phyloP scores from a whole-genome alignment of 495 filamentous ascomycete species.

The Terfezia claveryi region DNA sequence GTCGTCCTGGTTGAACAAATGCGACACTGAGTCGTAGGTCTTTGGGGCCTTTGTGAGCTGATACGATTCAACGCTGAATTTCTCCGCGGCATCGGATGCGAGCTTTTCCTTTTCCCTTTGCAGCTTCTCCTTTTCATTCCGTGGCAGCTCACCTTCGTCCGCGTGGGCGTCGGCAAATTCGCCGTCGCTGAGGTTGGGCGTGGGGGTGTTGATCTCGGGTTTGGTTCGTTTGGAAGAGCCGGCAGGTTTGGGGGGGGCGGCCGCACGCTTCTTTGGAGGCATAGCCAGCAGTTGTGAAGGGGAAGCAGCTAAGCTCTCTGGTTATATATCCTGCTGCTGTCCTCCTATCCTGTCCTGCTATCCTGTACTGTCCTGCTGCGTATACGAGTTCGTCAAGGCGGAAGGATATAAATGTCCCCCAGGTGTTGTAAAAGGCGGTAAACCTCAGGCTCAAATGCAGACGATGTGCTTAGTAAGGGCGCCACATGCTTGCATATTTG shows the following conservation, averaged over 20 bases:
- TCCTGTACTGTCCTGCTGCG: too few relatives aligned
- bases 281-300: background rate
- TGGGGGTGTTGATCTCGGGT: background rate
- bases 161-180: background rate
- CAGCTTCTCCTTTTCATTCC: background rate
- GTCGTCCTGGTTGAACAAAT: conserved; percentile 46
- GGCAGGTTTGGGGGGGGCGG: background rate
- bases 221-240: background rate
- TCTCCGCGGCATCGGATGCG: conserved; percentile 18
- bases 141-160: background rate
- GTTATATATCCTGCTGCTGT: too few relatives aligned
- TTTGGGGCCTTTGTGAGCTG: background rate
- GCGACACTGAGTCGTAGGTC: conserved; percentile 10
- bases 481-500: too few relatives aligned
- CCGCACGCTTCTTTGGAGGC: background rate
- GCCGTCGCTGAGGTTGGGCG: background rate
- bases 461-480: too few relatives aligned
- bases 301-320: too few relatives aligned
- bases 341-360: too few relatives aligned
- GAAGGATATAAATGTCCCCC: too few relatives aligned
- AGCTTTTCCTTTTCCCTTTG: background rate
- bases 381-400: too few relatives aligned
- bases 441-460: too few relatives aligned
- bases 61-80: background rate
- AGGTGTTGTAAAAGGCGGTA: too few relatives aligned